These are phyloP conservation scores for Neocucurbitaria cava DNA, from an alignment of 2,329 filamentous ascomycete species.

Conservation along the genomic window DNA sequence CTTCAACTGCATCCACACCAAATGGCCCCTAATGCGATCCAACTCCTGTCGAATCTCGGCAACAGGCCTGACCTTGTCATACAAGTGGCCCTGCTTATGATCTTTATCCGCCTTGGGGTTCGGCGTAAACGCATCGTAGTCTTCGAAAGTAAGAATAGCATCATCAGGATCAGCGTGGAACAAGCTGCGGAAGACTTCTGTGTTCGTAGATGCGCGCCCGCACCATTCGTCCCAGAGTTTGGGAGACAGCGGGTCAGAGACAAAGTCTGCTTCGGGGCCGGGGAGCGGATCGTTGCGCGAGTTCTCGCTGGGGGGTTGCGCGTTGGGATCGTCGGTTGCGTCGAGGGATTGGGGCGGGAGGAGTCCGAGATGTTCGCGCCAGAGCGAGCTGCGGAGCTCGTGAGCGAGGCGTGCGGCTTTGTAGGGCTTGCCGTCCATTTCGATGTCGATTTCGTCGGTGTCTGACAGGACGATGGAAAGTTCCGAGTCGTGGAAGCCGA, in stretches of 20 bases:
- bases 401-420: slow-evolving; percentile 82
- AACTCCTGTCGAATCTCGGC: slow-evolving; percentile 77
- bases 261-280: slow-evolving; percentile 68
- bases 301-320: slow-evolving; percentile 72
- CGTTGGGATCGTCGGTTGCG: slow-evolving; percentile 74
- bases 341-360: slow-evolving; percentile 74
- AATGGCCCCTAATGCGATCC: slow-evolving; percentile 80
- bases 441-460: slow-evolving; percentile 70
- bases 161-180: slow-evolving; percentile 93
- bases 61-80: slow-evolving; percentile 70
- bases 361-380: slow-evolving; percentile 89
- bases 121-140: slow-evolving; percentile 79
- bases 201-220: slow-evolving; percentile 72
- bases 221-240: slow-evolving; percentile 72
- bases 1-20: slow-evolving; percentile 94
- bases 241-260: slow-evolving; percentile 65
- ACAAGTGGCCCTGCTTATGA: slow-evolving; percentile 82
- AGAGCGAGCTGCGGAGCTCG: slow-evolving; percentile 80
- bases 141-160: slow-evolving; percentile 84
- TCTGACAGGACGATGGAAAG: slow-evolving; percentile 91
- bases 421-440: slow-evolving; percentile 80
- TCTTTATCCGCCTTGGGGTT: slow-evolving; percentile 64
- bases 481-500: slow-evolving; percentile 90
- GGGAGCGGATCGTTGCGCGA: slow-evolving; percentile 77
- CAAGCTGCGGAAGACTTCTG: slow-evolving; percentile 75